Conservation (phyloP, 2,329 filamentous ascomycete species). For the Aspergillus pseudotamarii region DNA sequence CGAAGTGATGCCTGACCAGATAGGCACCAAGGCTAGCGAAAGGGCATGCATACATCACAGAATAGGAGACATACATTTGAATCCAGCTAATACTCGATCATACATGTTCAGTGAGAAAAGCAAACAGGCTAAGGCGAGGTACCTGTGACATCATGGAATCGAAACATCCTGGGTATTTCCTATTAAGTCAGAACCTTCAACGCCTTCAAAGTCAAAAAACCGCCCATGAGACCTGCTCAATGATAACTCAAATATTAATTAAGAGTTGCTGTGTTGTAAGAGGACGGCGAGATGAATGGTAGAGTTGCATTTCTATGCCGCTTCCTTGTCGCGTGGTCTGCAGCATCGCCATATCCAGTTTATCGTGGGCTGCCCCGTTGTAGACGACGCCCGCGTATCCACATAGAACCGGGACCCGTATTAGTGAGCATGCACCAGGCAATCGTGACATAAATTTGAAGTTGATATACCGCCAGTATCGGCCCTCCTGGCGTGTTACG, state of each 20-base stretch:
- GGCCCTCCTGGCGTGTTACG: background rate
- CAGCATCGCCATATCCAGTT: background rate
- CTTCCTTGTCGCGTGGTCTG: background rate
- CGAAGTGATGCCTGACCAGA: background rate
- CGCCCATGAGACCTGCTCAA: slow-evolving; percentile 18
- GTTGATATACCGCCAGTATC: background rate
- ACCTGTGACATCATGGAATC: background rate
- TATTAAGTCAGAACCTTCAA: slow-evolving; percentile 5
- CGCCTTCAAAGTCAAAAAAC: slow-evolving; percentile 2
- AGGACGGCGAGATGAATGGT: background rate
- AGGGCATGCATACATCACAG: background rate
- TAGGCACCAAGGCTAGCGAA: background rate
- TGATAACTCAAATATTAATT: background rate
- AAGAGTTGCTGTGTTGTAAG: background rate
- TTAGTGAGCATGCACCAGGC: no score
- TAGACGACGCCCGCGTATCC: background rate
- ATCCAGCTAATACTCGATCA: background rate
- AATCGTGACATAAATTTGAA: background rate
- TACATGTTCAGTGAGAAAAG: background rate
- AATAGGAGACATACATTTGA: background rate
- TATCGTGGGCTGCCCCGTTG: background rate
- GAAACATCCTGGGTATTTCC: slow-evolving; percentile 14
- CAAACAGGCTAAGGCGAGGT: background rate
- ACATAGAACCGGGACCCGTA: no score
- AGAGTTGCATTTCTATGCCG: background rate